Percentiles rank a stretch among this genome's conserved stretches.
Evolutionary conservation across 192 early-diverging fungal species (phyloP).

Genomic region (Backusella parvicylindrica): DNA sequence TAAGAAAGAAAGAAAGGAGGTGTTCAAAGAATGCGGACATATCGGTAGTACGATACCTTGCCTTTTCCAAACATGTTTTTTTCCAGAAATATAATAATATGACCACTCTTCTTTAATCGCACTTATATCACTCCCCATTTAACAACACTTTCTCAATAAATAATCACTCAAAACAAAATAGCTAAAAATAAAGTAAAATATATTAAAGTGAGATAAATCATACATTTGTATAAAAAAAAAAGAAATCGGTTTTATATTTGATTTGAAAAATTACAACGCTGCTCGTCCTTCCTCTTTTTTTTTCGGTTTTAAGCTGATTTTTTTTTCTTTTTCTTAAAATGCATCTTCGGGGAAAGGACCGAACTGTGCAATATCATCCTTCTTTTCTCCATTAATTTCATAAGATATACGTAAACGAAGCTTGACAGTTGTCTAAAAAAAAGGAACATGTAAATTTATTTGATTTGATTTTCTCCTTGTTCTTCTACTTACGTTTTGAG

Average conservation of each 20-base stretch:
- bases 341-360: conserved; percentile 55
- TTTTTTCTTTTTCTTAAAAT: conserved; percentile 3
- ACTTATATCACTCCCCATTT: no score
- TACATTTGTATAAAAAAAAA: not conserved
- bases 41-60: not conserved
- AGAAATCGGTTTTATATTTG: not conserved
- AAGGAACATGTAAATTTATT: not conserved
- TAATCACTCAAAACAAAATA: no score
- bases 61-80: not conserved
- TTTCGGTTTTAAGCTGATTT: no score
- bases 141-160: no score
- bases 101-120: no score
- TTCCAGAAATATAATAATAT: no score
- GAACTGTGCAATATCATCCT: conserved; percentile 55
- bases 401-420: conserved; percentile 55
- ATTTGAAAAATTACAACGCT: not conserved
- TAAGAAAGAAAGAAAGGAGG: no score
- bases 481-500: conserved; percentile 49
- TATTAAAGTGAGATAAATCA: not conserved
- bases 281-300: not conserved
- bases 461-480: not conserved
- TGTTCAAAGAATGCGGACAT: not conserved
- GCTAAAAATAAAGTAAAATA: not conserved
- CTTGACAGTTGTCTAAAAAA: conserved; percentile 48
- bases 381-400: conserved; percentile 37